Conservation (phyloP, 2,329 filamentous ascomycete species). For the Alternaria postmessia region DNA sequence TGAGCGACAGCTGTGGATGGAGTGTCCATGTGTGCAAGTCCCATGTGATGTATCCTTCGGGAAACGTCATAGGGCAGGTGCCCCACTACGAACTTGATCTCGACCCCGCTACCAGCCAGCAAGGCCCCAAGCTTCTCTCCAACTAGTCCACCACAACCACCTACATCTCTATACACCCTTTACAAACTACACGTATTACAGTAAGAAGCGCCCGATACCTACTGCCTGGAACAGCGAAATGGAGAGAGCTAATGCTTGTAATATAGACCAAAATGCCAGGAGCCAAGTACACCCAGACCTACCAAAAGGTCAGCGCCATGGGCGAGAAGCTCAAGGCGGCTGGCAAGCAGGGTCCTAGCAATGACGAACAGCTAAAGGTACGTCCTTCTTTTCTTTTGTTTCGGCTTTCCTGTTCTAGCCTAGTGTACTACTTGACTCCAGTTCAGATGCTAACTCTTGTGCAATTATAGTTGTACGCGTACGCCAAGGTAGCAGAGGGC, state of each 20-base stretch:
- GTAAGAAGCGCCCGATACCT: background rate
- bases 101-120: conserved; percentile 15
- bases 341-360: conserved; percentile 36
- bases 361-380: conserved; percentile 61
- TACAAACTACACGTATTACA: background rate
- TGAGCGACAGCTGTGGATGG: background rate
- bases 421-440: background rate
- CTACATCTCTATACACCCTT: background rate
- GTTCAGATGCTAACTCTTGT: background rate
- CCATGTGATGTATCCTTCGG: background rate
- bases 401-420: background rate
- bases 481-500: conserved; percentile 54
- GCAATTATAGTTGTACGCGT: conserved; percentile 58
- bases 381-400: conserved; percentile 1
- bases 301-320: conserved; percentile 43
- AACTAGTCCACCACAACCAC: conserved; percentile 1
- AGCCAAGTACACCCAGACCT: conserved; percentile 44
- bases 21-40: background rate
- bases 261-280: conserved; percentile 31
- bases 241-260: background rate
- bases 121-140: background rate
- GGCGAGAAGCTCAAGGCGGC: conserved; percentile 42
- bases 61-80: conserved; percentile 18
- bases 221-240: background rate
- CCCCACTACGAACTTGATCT: conserved; percentile 13